phyloP scores from a whole-genome alignment of 2,329 filamentous ascomycete genomes.

The Sporothrix sp. region DNA sequence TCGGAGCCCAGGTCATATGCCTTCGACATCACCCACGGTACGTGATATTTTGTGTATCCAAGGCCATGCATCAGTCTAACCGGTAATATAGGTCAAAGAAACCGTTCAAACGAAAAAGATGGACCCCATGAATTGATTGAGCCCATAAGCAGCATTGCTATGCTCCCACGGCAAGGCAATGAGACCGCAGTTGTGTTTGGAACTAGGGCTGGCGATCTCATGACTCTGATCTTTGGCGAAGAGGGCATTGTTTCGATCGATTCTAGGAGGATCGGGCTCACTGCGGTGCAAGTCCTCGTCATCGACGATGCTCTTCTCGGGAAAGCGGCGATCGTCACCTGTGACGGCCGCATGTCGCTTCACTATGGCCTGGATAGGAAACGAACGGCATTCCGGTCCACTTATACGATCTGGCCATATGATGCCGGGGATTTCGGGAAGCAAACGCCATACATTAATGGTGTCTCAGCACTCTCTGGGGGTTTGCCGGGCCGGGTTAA shows the following conservation, averaged over 20 bases:
- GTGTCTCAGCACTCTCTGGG: constrained; percentile 33
- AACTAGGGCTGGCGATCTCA: constrained; percentile 42
- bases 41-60: too few species aligned
- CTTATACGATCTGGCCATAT: constrained; percentile 41
- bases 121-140: too few species aligned
- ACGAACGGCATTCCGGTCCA: constrained; percentile 28
- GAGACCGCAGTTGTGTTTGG: constrained; percentile 31
- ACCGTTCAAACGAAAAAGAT: too few species aligned
- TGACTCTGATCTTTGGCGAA: constrained; percentile 27
- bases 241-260: constrained; percentile 19
- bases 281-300: constrained; percentile 19
- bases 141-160: constrained; percentile 37
- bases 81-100: too few species aligned
- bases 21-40: constrained; percentile 21
- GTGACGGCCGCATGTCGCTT: constrained; percentile 37
- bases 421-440: constrained; percentile 39
- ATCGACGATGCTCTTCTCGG: constrained; percentile 15
- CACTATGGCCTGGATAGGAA: constrained; percentile 29
- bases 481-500: constrained; percentile 31
- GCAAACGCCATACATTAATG: constrained; percentile 38
- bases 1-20: constrained; percentile 4
- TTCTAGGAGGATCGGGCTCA: constrained; percentile 22
- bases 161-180: constrained; percentile 17
- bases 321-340: constrained; percentile 35
- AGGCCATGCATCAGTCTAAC: too few species aligned